These are phyloP conservation scores for Colletotrichum tamarilloi DNA, from an alignment of 2,329 filamentous ascomycete genomes.

Conservation along the genomic window DNA sequence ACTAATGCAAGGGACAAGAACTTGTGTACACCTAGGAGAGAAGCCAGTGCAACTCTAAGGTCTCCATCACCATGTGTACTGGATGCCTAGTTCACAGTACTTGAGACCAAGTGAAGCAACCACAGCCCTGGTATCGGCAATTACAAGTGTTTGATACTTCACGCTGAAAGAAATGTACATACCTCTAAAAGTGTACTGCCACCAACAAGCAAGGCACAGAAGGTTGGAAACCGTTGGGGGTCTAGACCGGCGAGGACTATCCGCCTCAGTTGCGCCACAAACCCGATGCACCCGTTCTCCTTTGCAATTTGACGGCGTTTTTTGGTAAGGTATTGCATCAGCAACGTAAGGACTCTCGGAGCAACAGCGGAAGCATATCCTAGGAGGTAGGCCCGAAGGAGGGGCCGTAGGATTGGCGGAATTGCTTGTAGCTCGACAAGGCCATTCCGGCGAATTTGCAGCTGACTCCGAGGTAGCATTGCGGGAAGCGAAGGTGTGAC, in stretches of 20 bases:
- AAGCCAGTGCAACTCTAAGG: not conserved
- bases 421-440: constrained; percentile 45
- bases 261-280: constrained; percentile 46
- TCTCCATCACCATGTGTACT: not conserved
- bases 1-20: constrained; percentile 1
- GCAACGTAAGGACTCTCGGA: constrained; percentile 65
- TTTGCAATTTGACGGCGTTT: constrained; percentile 34
- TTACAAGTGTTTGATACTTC: constrained; percentile 8
- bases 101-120: constrained; percentile 4
- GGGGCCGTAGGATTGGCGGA: constrained; percentile 63
- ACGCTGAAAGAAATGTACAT: constrained; percentile 40
- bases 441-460: constrained; percentile 31
- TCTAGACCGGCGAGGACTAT: constrained; percentile 65
- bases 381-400: constrained; percentile 69
- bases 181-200: constrained; percentile 72
- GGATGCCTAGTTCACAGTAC: not conserved
- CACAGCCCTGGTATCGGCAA: not conserved
- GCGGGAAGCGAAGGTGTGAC: constrained; percentile 46
- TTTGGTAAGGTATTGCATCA: constrained; percentile 61
- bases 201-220: constrained; percentile 70
- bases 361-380: constrained; percentile 70
- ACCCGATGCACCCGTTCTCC: constrained; percentile 39
- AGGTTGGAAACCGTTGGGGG: constrained; percentile 68
- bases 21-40: not conserved
- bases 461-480: constrained; percentile 53